These are phyloP conservation scores for Candida xyloterini DNA, from an alignment of 805 yeast genomes.

Conservation along the genomic window DNA sequence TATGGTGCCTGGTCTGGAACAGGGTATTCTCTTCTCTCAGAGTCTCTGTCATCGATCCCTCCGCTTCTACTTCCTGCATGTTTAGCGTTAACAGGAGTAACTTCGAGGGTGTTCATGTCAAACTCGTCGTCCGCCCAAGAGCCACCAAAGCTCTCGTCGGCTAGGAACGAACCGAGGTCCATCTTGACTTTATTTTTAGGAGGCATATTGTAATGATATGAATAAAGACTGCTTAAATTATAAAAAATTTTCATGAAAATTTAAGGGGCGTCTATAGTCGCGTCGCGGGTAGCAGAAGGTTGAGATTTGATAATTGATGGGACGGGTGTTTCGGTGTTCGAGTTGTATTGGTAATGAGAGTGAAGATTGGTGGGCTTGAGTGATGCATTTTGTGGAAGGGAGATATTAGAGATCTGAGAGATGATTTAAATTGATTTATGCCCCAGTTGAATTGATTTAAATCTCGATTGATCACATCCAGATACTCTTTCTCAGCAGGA, in stretches of 20 bases:
- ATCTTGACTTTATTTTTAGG: slow-evolving; percentile 62
- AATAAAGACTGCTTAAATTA: background rate
- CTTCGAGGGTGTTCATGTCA: slow-evolving; percentile 43
- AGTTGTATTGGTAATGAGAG: background rate
- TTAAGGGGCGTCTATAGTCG: slow-evolving; percentile 8
- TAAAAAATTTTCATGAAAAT: slow-evolving; percentile 8
- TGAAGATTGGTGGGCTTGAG: too few species aligned
- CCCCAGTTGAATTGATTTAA: too few species aligned
- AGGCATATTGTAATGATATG: slow-evolving; percentile 40
- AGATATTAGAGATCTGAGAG: too few species aligned
- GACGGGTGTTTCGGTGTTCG: too few species aligned
- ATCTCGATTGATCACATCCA: too few species aligned
- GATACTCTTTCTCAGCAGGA: too few species aligned
- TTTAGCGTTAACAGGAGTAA: slow-evolving; percentile 11
- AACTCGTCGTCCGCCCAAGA: slow-evolving; percentile 87
- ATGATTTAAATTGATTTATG: too few species aligned
- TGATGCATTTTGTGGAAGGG: too few species aligned
- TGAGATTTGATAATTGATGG: too few species aligned
- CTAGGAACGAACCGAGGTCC: slow-evolving; percentile 84
- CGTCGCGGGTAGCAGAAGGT: background rate
- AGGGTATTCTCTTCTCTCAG: slow-evolving; percentile 68
- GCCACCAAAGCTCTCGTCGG: slow-evolving; percentile 69
- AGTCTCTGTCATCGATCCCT: slow-evolving; percentile 25
- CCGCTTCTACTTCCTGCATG: slow-evolving; percentile 9
- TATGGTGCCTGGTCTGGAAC: slow-evolving; percentile 90